phyloP scores from a whole-genome alignment of 2,329 filamentous ascomycete genomes.

The Apiospora aurea region DNA sequence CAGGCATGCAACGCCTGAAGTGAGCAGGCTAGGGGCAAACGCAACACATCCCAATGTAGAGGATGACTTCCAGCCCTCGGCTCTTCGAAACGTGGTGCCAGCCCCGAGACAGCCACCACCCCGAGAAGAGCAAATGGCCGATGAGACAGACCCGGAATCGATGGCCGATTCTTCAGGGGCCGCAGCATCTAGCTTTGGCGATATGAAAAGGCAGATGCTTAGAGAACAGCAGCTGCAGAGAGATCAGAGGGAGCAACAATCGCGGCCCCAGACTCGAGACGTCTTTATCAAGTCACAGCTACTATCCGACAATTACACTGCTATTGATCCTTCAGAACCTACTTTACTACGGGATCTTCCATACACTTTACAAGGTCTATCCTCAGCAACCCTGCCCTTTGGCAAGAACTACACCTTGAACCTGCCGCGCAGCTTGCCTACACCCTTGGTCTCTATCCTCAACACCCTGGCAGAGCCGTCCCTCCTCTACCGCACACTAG shows the following conservation, averaged over 20 bases:
- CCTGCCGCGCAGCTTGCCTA: conserved; percentile 79
- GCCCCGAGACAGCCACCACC: neutral
- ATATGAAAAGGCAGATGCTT: conserved; percentile 37
- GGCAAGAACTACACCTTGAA: conserved; percentile 72
- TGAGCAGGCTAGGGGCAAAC: conserved; percentile 24
- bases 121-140: conserved; percentile 12
- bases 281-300: conserved; percentile 65
- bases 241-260: conserved; percentile 30
- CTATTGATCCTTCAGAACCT: conserved; percentile 69
- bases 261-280: conserved; percentile 48
- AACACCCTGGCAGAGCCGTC: conserved; percentile 93
- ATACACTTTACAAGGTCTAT: conserved; percentile 91
- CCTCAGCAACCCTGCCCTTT: conserved; percentile 85
- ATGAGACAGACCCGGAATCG: conserved; percentile 21
- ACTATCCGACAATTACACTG: conserved; percentile 62
- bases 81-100: conserved; percentile 23
- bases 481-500: conserved; percentile 83
- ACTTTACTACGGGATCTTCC: conserved; percentile 80
- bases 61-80: conserved; percentile 21
- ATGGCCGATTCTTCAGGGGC: conserved; percentile 30
- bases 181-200: conserved; percentile 32
- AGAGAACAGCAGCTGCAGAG: conserved; percentile 37
- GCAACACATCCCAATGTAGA: neutral
- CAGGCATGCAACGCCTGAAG: conserved; percentile 33
- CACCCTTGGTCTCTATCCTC: conserved; percentile 84